phyloP scores from a whole-genome alignment of 768 basidiomycete genomes.

The Auricularia heimuer region DNA sequence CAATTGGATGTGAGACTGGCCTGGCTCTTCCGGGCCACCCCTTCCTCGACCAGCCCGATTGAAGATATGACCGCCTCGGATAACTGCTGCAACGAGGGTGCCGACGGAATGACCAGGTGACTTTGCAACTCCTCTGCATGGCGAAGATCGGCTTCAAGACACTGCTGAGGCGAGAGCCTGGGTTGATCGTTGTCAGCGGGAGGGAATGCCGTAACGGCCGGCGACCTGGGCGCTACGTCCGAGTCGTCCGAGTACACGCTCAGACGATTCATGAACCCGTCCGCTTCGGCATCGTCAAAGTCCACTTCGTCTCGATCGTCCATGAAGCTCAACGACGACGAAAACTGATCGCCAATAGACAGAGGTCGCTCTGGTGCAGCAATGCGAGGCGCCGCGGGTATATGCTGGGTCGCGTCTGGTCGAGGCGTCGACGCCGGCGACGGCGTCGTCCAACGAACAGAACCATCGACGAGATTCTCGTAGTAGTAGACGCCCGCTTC shows the following conservation, averaged over 20 bases:
- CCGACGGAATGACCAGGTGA: background rate
- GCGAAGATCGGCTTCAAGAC: background rate
- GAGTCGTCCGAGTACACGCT: constrained; percentile 79
- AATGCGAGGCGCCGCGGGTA: background rate
- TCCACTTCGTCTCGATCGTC: background rate
- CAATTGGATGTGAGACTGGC: background rate
- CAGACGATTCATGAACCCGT: constrained; percentile 25
- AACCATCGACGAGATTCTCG: constrained; percentile 58
- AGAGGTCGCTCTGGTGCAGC: background rate
- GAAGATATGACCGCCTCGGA: background rate
- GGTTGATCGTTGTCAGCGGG: background rate
- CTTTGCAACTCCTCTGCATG: background rate
- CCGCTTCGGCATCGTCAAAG: background rate
- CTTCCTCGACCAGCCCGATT: background rate
- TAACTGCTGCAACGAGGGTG: background rate
- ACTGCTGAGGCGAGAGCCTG: background rate
- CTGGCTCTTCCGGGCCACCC: background rate
- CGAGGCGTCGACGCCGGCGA: constrained; percentile 11
- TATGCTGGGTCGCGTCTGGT: background rate
- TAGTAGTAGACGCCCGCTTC: constrained; percentile 78
- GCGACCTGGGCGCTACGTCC: constrained; percentile 47
- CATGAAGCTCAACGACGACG: background rate
- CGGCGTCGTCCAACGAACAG: constrained; percentile 56
- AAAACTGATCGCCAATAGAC: background rate
- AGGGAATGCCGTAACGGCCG: constrained; percentile 7